phyloP scores from a whole-genome alignment of 495 filamentous ascomycete genomes.

The Hyaloscypha hepaticicola region DNA sequence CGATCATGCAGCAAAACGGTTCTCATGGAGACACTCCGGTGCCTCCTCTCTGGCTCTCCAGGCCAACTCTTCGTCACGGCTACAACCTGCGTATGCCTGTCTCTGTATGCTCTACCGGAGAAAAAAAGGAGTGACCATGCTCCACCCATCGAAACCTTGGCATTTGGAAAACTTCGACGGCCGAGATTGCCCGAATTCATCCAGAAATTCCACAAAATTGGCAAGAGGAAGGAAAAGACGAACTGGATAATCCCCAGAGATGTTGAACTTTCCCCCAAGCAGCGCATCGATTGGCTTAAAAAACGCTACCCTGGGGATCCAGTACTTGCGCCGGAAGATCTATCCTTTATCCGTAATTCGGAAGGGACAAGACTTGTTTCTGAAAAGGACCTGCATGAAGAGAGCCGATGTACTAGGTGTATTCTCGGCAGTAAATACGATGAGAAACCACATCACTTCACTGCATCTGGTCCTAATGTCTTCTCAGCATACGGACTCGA shows the following conservation, averaged over 20 bases:
- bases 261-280: conserved; percentile 14
- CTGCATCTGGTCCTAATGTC: conserved; percentile 13
- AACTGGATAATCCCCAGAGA: conserved; percentile 9
- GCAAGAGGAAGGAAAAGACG: conserved; percentile 10
- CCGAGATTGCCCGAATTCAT: conserved; percentile 18
- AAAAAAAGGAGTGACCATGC: conserved; percentile 13
- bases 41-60: conserved; percentile 21
- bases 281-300: conserved; percentile 12
- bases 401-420: conserved; percentile 15
- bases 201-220: conserved; percentile 20
- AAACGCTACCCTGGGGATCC: conserved; percentile 8
- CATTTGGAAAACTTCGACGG: conserved; percentile 14
- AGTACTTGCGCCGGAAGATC: conserved; percentile 13
- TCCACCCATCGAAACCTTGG: conserved; percentile 14
- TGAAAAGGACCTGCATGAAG: conserved; percentile 19
- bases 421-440: conserved; percentile 19
- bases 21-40: conserved; percentile 16
- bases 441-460: conserved; percentile 20
- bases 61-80: conserved; percentile 15
- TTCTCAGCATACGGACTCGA: conserved; percentile 23
- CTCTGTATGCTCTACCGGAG: conserved; percentile 20
- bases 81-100: conserved; percentile 18
- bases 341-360: conserved; percentile 20
- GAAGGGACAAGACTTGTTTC: conserved; percentile 13
- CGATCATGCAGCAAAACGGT: conserved; percentile 20